Evolutionary conservation across 768 basidiomycete genomes (phyloP), one percentile per base, ranked within the genome.

Genomic region (Baorangia bicolor): DNA sequence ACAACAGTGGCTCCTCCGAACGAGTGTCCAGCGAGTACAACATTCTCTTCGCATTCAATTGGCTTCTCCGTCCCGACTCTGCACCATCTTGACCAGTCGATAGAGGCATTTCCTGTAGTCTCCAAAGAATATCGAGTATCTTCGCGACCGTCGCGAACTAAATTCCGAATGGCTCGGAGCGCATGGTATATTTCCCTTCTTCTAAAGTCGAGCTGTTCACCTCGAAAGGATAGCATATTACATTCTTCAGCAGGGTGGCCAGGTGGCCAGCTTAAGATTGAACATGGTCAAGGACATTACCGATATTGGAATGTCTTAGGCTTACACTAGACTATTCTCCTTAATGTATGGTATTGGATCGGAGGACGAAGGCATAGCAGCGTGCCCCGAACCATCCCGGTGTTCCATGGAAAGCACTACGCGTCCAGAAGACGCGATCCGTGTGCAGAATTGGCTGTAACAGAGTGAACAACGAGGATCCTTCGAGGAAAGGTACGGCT

Each of bases 401-500:
- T 94, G 93, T 65, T 94, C 90, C 23, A 94, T 65, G 6, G 90
- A 87, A 41, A 92, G 77, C 3, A 96, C 92, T 5, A 94, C 84
- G 56, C 81, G 86, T 2, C 94, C 94, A 35, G 86, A 78, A 5
- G 88, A 82, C 4, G 93, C 94, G 21, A 94, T 68, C 23, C 81
- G 79, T 3, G 81, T 76, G 65, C 91, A 93, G 55, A 88, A 69
- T 68, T 91, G 88, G 56, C 87, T 87, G 49, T 49, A 25, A 10
- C 35, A 25, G 20, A 44, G 34, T 59, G 13, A 55, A 31, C 50
- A 40, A 49, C 21, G 18, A 23, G 37, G 14, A 16, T 4, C 30
- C 7, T 28, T 44, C 43, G 47, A 51, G 40, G 37, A 27, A 40
- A 20, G 43, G 14, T 20, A 42, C 7, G 9, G 34, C 45, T 58